Percentiles rank a stretch among this genome's conserved stretches.
These are phyloP conservation scores for Fraxinus velutina DNA, from an alignment of 305 asterid genomes.

Conservation along the genomic window DNA sequence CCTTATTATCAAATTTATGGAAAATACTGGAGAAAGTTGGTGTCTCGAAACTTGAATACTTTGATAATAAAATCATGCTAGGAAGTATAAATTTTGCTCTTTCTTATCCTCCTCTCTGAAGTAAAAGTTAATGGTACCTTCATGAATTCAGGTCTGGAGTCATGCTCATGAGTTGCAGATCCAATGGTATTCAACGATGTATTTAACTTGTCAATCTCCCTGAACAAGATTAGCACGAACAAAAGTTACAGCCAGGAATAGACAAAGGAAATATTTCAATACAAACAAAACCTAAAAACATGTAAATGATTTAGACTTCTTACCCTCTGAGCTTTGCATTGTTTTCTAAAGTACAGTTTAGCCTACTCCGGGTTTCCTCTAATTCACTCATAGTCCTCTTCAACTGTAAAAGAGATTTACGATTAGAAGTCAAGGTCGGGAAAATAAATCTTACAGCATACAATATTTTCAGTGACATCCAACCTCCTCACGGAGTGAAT, in stretches of 20 bases:
- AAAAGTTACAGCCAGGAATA: neutral
- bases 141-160: constrained; percentile 52
- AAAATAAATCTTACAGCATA: constrained; percentile 9
- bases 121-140: constrained; percentile 44
- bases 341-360: constrained; percentile 57
- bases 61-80: neutral
- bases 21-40: neutral
- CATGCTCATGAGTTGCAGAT: constrained; percentile 39
- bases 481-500: constrained; percentile 60
- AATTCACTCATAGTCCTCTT: constrained; percentile 57
- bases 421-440: constrained; percentile 22
- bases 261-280: constrained; percentile 7
- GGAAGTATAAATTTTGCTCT: neutral
- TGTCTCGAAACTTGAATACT: neutral
- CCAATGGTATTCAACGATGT: constrained; percentile 32
- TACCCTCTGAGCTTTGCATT: constrained; percentile 73
- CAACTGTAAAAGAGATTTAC: constrained; percentile 44
- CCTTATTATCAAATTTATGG: neutral
- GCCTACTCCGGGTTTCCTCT: constrained; percentile 61
- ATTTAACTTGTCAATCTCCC: constrained; percentile 60
- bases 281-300: constrained; percentile 19
- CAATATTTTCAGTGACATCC: constrained; percentile 17
- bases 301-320: constrained; percentile 9
- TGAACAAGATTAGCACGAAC: constrained; percentile 32
- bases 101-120: neutral